Base-by-base conservation (phyloP, 176 grass and related monocot genomes). In the Oropetium thomaeum region DNA sequence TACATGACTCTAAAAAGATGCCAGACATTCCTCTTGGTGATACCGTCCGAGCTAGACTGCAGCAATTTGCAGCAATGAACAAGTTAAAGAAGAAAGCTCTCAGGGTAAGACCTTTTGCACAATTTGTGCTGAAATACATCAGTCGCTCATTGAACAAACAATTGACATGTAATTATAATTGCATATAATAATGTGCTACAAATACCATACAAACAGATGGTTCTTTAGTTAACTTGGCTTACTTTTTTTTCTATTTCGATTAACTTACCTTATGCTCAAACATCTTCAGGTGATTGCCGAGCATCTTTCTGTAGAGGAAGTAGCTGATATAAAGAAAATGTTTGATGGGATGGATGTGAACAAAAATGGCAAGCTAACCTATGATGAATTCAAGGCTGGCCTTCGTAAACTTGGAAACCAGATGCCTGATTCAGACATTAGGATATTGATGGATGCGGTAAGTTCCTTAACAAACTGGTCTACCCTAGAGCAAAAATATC, bases 1-100 rank as follows among this genome's bases (percentile, higher is more conserved):
- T 99, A 47, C 89, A 89, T 11, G 89, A 99, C 79, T 88, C 87
- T 10, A 96, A 90, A 74, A 96, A 85, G 68, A 90, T 74, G 62
- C 89, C 96, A 28, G 87, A 99, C 70, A 76, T 99, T 87, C 70
- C 89, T 84, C 80, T 99, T 39, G 96, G 96, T 22, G 87, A 99
- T 57, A 78, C 89, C 47, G 96, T 99, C 47, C 75, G 82, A 74
- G 79, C 92, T 26, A 96, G 77, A 69, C 81, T 99, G 65, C 92
- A 96, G 58, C 96, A 99, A 79, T 99, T 99, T 85, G 39, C 89
- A 82, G 87, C 90, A 69, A 96, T 99, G 96, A 99, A 99, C 80
- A 99, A 94, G 85, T 96, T 99, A 73, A 99, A 99, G 87, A 99
- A 96, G 80, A 95, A 87, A 90, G 89, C 89, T 9, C 81, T 99